Percentiles rank a stretch among this genome's conserved stretches.
phyloP scores from a whole-genome alignment of 257 asterid genomes.

The Penstemon davidsonii region DNA sequence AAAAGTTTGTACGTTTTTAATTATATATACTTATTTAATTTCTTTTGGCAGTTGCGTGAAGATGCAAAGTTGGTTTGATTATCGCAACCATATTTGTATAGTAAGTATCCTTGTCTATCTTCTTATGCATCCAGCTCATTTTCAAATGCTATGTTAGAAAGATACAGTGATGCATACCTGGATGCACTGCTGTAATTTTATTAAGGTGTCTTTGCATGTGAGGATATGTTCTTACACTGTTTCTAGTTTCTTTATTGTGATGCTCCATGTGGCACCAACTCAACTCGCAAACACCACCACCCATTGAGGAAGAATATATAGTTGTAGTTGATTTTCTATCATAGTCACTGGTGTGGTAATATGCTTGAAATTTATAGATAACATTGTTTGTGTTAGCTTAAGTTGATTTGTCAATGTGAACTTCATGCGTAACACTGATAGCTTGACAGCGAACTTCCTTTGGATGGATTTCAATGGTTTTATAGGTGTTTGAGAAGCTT shows the following conservation, averaged over 20 bases:
- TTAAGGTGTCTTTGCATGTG: constrained; percentile 16
- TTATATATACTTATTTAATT: constrained; percentile 19
- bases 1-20: constrained; percentile 1
- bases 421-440: constrained; percentile 33
- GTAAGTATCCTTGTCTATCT: constrained; percentile 48
- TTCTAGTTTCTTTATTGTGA: constrained; percentile 3
- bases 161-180: background rate
- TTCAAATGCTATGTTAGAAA: constrained; percentile 6
- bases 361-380: constrained; percentile 24
- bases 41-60: constrained; percentile 66
- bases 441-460: constrained; percentile 50
- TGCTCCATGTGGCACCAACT: constrained; percentile 13
- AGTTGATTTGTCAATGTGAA: constrained; percentile 30
- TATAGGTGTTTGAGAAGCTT: constrained; percentile 71
- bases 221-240: constrained; percentile 22
- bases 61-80: constrained; percentile 82
- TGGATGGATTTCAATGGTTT: constrained; percentile 53
- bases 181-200: constrained; percentile 12
- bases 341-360: constrained; percentile 6
- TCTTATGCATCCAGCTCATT: constrained; percentile 21
- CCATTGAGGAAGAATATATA: constrained; percentile 12
- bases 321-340: constrained; percentile 18
- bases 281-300: constrained; percentile 14
- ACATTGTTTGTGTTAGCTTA: constrained; percentile 24
- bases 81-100: constrained; percentile 76